Evolutionary conservation across 169 alveolate species (phyloP), one percentile per base, ranked within the genome.

Genomic region (Ichthyophthirius multifiliis): DNA sequence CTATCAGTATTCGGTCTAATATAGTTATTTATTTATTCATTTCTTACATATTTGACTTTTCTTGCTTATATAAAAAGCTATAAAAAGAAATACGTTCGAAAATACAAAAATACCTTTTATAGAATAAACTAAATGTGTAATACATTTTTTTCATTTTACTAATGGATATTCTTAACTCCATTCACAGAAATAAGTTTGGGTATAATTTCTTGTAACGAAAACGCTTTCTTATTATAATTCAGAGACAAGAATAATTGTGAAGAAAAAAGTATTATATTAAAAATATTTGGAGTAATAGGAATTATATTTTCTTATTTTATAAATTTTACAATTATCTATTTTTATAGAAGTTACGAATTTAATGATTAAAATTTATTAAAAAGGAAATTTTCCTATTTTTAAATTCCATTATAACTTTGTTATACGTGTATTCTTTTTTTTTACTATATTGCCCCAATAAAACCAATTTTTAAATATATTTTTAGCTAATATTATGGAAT

Each of bases 151-250:
- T 37, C 77, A 7, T 44, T 67, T 67, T 67, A 67, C 27, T 67
- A 41, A 27, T 67, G 77, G 77, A 39, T 67, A 2, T 67, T 67
- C 41, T 31, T 67, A 15, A 67, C 77, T 18, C 77, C 77, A 7
- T 67, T 34, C 31, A 39, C 46, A 1, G 77, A 67, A 67, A 67
- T 67, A 39, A 37, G 46, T 4, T 31, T 41, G 0, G 77, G 77
- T 5, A 67, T 67, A 32, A 41, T 39, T 16, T 35, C 46, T 10
- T 67, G 77, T 31, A 41, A 41, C 6, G 43, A 41, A 39, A 39
- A 39, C 41, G 43, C 77, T 16, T 67, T 67, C 16, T 23, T 67
- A 0, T 0, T 0, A 39, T 34, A 39, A 67, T 67, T 13, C 27
- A 67, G 77, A 6, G 10, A 67, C 9, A 5, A 67, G 18, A 13